Evolutionary conservation across 208 protist genomes (phyloP), one percentile per base, ranked within the genome.

Genomic region (Trypanosoma brucei): DNA sequence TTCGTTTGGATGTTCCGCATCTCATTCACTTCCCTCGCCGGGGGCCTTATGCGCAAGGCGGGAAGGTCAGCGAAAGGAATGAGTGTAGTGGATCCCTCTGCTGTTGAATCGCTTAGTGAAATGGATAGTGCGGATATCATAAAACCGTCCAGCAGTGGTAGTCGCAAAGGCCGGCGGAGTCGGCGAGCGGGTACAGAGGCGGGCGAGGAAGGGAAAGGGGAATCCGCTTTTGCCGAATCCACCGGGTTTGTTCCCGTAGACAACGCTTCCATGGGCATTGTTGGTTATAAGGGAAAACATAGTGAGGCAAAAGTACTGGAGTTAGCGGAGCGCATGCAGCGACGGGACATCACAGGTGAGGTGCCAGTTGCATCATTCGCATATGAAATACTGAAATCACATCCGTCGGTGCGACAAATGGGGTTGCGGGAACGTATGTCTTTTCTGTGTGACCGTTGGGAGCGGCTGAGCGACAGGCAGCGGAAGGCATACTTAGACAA

Each of bases 351-450:
- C 8, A 78, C 78, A 30, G 84, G 82, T 0, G 89, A 93, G 35
- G 82, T 92, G 13, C 89, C 89, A 2, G 89, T 95, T 3, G 81
- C 89, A 31, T 86, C 89, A 1, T 95, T 93, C 62, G 84, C 80
- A 1, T 89, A 85, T 56, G 82, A 89, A 42, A 79, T 95, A 13
- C 59, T 95, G 14, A 86, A 89, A 58, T 69, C 75, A 34, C 83
- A 95, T 59, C 89, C 89, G 3, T 93, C 86, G 1, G 80, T 95
- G 59, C 83, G 85, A 3, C 66, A 76, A 45, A 92, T 93, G 83
- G 84, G 84, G 9, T 55, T 95, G 37, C 78, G 83, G 3, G 89
- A 95, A 69, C 81, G 89, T n/a, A 92, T 95, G 84, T 77, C 87
- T 59, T 93, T 95, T 59, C 59, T 92, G 30, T 79, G 78, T 44